Base-by-base conservation (phyloP, 108 stramenopile genomes). In the Epithemia pelagica region DNA sequence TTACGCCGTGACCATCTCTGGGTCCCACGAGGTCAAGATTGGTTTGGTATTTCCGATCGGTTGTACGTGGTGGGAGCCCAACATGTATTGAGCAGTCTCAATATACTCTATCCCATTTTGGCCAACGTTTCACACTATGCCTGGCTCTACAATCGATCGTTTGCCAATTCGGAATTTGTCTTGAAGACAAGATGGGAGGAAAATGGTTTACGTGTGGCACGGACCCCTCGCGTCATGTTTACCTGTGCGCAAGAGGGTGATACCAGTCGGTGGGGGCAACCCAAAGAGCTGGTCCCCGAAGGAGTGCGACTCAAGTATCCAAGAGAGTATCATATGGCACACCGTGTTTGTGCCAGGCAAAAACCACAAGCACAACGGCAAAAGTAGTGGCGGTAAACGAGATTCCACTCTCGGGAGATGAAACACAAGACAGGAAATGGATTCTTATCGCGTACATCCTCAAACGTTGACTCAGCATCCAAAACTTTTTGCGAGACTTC, bases 141-240 rank as follows among this genome's bases (percentile, higher is more conserved):
- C 61, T n/a, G 7, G 7, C n/a, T 26, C 3, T 57, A 19, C 21
- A n/a, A n/a, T n/a, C 18, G 21, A 5, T 28, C n/a, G 2, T 29
- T 28, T 29, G n/a, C 7, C 26, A 80, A 76, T 60, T 61, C 75
- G 15, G 79, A 80, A 61, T 28, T 24, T 24, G 30, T 76, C 18
- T 30, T 76, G 10, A 29, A 18, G 29, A 22, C 28, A 27, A 67
- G 67, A 55, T 76, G 74, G 74, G 46, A 30, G 24, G 55, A 62
- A 37, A 31, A 65, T 26, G 67, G 68, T 1, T 30, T 80, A 18
- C 1, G 19, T 10, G 71, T 72, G 20, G 23, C 24, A 28, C 33
- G 54, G 26, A 66, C 69, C 51, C 31, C 27, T 32, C 66, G 79
- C 22, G 32, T 66, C 20, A 80, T 80, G 79, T 80, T 80, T 62